These are phyloP conservation scores for Pneumocystis wakefieldiae DNA, from an alignment of 1,139 yeast genomes.

Conservation along the genomic window DNA sequence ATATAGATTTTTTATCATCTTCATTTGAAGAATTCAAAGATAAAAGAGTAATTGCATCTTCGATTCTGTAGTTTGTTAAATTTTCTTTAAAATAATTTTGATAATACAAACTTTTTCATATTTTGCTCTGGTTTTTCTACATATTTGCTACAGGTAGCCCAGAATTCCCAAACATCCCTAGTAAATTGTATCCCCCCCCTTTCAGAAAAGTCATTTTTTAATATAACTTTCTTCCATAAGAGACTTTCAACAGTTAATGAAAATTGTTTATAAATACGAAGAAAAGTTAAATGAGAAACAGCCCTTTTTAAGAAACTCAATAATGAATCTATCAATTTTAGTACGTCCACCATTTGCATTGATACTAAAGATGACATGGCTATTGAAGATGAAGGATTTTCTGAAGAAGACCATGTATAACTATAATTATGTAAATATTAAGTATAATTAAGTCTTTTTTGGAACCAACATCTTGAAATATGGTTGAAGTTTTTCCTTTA, in stretches of 20 bases:
- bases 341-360: constrained; percentile 3
- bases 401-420: constrained; percentile 1
- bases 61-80: neutral
- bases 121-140: constrained; percentile 7
- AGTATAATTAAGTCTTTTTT: constrained; percentile 3
- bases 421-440: constrained; percentile 2
- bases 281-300: constrained; percentile 3
- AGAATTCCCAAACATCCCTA: constrained; percentile 9
- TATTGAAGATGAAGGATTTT: constrained; percentile 2
- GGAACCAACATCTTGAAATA: constrained; percentile 3
- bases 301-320: constrained; percentile 5
- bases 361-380: constrained; percentile 3
- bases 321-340: neutral
- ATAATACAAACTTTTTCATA: neutral
- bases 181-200: constrained; percentile 9
- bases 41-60: neutral
- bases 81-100: neutral
- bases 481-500: constrained; percentile 22
- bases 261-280: constrained; percentile 3
- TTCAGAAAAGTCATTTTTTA: constrained; percentile 5
- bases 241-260: constrained; percentile 4
- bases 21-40: neutral
- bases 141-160: constrained; percentile 5
- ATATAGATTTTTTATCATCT: neutral
- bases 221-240: constrained; percentile 2